Evolutionary conservation across 2,329 filamentous ascomycete genomes (phyloP).

Genomic region (Ophiognomonia clavigignenti-juglandacearum): DNA sequence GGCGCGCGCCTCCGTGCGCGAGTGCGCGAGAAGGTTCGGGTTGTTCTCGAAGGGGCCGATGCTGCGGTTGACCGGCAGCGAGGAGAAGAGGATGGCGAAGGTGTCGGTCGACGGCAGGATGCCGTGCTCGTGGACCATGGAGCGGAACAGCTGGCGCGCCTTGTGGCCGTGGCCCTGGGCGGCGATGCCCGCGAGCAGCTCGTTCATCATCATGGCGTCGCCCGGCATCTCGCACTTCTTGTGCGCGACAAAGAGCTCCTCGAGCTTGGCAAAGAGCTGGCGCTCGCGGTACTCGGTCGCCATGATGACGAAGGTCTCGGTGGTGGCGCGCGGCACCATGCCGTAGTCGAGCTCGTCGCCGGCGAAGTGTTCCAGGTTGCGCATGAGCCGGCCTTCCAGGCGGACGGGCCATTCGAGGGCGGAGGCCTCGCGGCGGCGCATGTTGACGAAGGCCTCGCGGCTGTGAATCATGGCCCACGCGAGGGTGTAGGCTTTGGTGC

Average conservation of each 20-base stretch:
- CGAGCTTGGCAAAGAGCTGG: conserved; percentile 51
- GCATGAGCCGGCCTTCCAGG: conserved; percentile 19
- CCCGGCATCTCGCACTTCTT: conserved; percentile 58
- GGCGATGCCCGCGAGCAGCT: conserved; percentile 64
- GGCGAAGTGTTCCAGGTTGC: conserved; percentile 15
- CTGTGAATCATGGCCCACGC: conserved; percentile 74
- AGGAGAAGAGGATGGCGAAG: conserved; percentile 63
- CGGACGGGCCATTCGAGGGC: conserved; percentile 22
- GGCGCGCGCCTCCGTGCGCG: conserved; percentile 20
- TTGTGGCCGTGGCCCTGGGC: conserved; percentile 50
- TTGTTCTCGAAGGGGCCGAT: not conserved
- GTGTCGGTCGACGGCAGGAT: conserved; percentile 63
- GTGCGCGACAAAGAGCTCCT: conserved; percentile 59
- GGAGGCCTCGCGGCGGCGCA: conserved; percentile 32
- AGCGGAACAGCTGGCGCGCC: conserved; percentile 51
- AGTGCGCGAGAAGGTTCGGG: not conserved
- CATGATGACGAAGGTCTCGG: conserved; percentile 74
- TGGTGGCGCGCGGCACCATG: conserved; percentile 54
- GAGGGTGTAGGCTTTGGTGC: conserved; percentile 60
- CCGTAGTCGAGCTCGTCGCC: conserved; percentile 23
- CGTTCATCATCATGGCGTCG: conserved; percentile 75
- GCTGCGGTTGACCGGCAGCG: conserved; percentile 41
- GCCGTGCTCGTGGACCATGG: conserved; percentile 43
- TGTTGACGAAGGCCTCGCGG: conserved; percentile 58
- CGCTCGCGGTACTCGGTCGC: conserved; percentile 67